phyloP scores from a whole-genome alignment of 306 rosid genomes.

The Cercis canadensis region DNA sequence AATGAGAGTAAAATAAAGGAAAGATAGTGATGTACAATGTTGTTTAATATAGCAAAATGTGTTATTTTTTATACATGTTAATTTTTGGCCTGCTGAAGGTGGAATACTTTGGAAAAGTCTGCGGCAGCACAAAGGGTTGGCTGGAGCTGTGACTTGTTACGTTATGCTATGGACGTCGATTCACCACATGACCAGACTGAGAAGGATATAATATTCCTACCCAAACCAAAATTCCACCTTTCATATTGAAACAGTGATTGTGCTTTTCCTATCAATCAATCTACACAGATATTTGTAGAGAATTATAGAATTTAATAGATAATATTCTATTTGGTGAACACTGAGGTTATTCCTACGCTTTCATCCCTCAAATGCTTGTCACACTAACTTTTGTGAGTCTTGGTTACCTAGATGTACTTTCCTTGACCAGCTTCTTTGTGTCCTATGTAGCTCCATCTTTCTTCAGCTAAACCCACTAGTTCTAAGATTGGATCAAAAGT shows the following conservation, averaged over 20 bases:
- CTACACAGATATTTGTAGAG: not conserved
- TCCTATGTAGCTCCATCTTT: not conserved
- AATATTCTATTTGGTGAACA: not conserved
- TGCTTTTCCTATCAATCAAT: not conserved
- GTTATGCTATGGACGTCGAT: too few species aligned
- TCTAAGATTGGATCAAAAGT: not conserved
- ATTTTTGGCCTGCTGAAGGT: too few species aligned
- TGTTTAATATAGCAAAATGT: too few species aligned
- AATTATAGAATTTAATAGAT: not conserved
- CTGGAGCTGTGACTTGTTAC: not conserved
- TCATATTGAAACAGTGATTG: too few species aligned
- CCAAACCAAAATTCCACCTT: too few species aligned
- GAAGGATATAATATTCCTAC: not conserved
- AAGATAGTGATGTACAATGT: too few species aligned
- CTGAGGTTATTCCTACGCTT: not conserved
- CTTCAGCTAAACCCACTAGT: not conserved
- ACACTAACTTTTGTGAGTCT: not conserved
- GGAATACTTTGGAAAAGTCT: conserved; percentile 1
- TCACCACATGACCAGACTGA: not conserved
- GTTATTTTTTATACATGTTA: too few species aligned
- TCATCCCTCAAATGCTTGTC: too few species aligned
- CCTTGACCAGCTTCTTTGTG: not conserved
- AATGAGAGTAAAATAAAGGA: too few species aligned
- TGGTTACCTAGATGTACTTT: too few species aligned
- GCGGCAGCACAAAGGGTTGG: conserved; percentile 1